These are phyloP conservation scores for Calocybe gangraenosa DNA, from an alignment of 768 basidiomycete species.

Conservation along the genomic window DNA sequence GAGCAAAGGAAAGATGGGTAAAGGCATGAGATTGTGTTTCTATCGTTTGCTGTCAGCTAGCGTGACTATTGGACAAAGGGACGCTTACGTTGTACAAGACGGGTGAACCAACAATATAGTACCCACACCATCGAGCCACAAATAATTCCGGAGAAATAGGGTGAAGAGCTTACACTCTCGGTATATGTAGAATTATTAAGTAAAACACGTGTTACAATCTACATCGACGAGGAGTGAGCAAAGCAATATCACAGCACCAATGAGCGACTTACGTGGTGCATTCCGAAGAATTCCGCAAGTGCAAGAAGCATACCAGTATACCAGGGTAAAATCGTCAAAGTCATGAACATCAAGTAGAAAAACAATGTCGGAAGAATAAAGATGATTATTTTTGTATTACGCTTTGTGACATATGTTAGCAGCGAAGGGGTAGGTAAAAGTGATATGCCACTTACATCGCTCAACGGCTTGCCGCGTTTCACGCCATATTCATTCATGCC, in stretches of 20 bases:
- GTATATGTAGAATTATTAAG: slow-evolving; percentile 80
- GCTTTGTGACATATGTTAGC: slow-evolving; percentile 32
- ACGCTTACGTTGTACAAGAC: slow-evolving; percentile 65
- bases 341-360: slow-evolving; percentile 81
- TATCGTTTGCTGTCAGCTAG: slow-evolving; percentile 23
- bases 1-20: slow-evolving; percentile 71
- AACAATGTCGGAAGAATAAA: slow-evolving; percentile 76
- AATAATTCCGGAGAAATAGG: slow-evolving; percentile 94
- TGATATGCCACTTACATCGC: slow-evolving; percentile 44
- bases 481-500: slow-evolving; percentile 76
- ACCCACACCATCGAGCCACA: slow-evolving; percentile 85
- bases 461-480: slow-evolving; percentile 61
- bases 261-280: slow-evolving; percentile 76
- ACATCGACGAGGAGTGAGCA: slow-evolving; percentile 2
- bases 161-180: slow-evolving; percentile 79
- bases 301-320: slow-evolving; percentile 85
- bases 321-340: slow-evolving; percentile 81
- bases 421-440: not conserved
- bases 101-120: slow-evolving; percentile 73
- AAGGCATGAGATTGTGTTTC: slow-evolving; percentile 76
- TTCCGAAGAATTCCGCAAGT: slow-evolving; percentile 82
- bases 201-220: slow-evolving; percentile 84
- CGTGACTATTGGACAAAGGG: slow-evolving; percentile 20
- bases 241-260: slow-evolving; percentile 11
- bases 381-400: slow-evolving; percentile 78